Base-by-base conservation (phyloP, 2,329 filamentous ascomycete species). In the Rhexocercosporidium sp. region DNA sequence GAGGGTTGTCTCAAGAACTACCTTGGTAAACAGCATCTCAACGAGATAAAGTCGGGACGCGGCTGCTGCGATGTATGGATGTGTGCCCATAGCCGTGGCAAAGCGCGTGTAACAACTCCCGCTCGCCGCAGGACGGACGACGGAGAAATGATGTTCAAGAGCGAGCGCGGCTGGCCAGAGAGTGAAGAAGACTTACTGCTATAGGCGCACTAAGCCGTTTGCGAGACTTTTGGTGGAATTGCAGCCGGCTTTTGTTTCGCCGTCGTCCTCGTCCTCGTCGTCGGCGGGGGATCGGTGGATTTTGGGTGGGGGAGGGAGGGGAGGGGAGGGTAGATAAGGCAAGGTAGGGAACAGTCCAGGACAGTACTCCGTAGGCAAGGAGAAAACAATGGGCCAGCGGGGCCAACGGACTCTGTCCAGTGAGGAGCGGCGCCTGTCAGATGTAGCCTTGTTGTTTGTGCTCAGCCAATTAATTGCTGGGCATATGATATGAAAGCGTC, bases 1-100 rank as follows among this genome's bases (percentile, higher is more conserved):
- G 49, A 31, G 37, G 54, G 9, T 3, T 44, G n/a, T 44, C 11
- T 31, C 54, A 27, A 41, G 54, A 41, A 27, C 54, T 59, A 59
- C 54, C 54, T 59, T 59, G 54, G 54, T 59, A 54, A 41, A 59
- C 54, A 59, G 46, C 22, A 25, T 18, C 54, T 59, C 54, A 59
- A 59, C 54, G 54, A 59, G 34, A 59, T 59, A n/a, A 59, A 59
- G 31, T 59, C 54, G 54, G 54, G 34, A 51, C 8, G 20, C 46
- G 20, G 46, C 46, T 12, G n/a, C 46, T 22, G 22, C 8, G 11
- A 44, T 34, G 22, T 20, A 16, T 27, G 12, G 53, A n/a, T n/a
- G n/a, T n/a, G n/a, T n/a, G n/a, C n/a, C n/a, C 31, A 56, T 56
- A 56, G 53, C 53, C 53, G 53, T 56, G 53, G 53, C n/a, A 56